A percentile compares a stretch with the other conserved stretches of the same genome.
phyloP scores from a whole-genome alignment of 306 rosid species.

The Carpinus fangiana region DNA sequence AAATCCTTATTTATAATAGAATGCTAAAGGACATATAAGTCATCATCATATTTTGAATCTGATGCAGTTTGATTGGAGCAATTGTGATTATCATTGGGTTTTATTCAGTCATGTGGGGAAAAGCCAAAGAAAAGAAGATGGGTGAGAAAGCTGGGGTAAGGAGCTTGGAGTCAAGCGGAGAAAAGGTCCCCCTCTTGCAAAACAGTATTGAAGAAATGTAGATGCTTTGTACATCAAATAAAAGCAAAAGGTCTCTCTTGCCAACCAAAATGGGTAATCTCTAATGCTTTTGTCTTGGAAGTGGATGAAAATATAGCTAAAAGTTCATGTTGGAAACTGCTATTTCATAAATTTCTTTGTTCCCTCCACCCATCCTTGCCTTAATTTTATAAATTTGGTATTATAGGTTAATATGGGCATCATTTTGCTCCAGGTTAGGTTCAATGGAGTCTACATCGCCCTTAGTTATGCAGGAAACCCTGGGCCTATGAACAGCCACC shows the following conservation, averaged over 20 bases:
- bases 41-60: slow-evolving; percentile 2
- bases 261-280: slow-evolving; percentile 9
- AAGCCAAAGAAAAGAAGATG: slow-evolving; percentile 59
- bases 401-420: slow-evolving; percentile 2
- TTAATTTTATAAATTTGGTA: not conserved
- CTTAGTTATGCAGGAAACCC: not conserved
- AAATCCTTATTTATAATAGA: too few relatives aligned
- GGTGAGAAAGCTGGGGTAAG: slow-evolving; percentile 28
- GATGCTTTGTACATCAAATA: slow-evolving; percentile 4
- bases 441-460: not conserved
- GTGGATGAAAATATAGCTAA: not conserved
- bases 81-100: slow-evolving; percentile 69
- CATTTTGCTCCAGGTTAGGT: slow-evolving; percentile 4
- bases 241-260: slow-evolving; percentile 8
- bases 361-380: not conserved
- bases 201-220: slow-evolving; percentile 30
- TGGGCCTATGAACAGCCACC: not conserved
- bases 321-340: not conserved
- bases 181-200: slow-evolving; percentile 56
- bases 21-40: not conserved
- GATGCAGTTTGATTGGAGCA: slow-evolving; percentile 86
- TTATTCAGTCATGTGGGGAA: slow-evolving; percentile 84
- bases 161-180: slow-evolving; percentile 41
- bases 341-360: not conserved
- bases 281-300: not conserved